Percentiles rank a stretch among this genome's conserved stretches.
phyloP scores from a whole-genome alignment of 2,329 filamentous ascomycete genomes.

The Penicillium sp. region DNA sequence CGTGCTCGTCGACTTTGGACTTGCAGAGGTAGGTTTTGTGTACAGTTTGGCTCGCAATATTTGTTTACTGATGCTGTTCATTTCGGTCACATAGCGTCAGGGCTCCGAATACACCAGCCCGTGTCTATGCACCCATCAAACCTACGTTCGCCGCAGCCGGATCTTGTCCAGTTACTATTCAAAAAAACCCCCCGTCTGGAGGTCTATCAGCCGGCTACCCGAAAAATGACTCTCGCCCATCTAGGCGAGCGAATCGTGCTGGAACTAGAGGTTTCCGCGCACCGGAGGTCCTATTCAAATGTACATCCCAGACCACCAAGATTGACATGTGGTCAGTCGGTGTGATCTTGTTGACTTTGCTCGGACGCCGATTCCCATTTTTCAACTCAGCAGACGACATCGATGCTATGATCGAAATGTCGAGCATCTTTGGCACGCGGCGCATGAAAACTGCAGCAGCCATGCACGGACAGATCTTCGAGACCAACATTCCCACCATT shows the following conservation, averaged over 20 bases:
- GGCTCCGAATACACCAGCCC: conserved; percentile 47
- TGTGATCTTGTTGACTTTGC: conserved; percentile 92
- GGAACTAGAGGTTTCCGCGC: conserved; percentile 94
- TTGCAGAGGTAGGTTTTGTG: conserved; percentile 64
- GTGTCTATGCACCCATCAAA: conserved; percentile 73
- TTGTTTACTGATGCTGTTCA: conserved; percentile 3
- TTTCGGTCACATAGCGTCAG: conserved; percentile 49
- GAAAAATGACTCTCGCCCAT: conserved; percentile 83
- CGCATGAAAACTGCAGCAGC: conserved; percentile 80
- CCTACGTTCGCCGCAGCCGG: conserved; percentile 59
- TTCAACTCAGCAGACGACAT: conserved; percentile 99
- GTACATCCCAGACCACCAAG: conserved; percentile 87
- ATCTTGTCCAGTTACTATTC: conserved; percentile 58
- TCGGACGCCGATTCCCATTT: conserved; percentile 91
- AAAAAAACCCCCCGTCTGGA: conserved; percentile 46
- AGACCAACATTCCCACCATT: conserved; percentile 89
- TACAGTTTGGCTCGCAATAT: neutral
- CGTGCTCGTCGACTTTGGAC: conserved; percentile 97
- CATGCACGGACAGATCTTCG: conserved; percentile 86
- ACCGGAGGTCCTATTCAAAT: conserved; percentile 95
- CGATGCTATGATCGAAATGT: conserved; percentile 95
- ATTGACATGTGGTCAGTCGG: conserved; percentile 97
- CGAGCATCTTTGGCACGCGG: conserved; percentile 83
- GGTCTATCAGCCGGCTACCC: conserved; percentile 68
- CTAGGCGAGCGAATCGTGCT: conserved; percentile 86